A percentile compares a stretch with the other conserved stretches of the same genome.
Conservation (phyloP, 306 rosid species). For the peach (Prunus persica) region DNA sequence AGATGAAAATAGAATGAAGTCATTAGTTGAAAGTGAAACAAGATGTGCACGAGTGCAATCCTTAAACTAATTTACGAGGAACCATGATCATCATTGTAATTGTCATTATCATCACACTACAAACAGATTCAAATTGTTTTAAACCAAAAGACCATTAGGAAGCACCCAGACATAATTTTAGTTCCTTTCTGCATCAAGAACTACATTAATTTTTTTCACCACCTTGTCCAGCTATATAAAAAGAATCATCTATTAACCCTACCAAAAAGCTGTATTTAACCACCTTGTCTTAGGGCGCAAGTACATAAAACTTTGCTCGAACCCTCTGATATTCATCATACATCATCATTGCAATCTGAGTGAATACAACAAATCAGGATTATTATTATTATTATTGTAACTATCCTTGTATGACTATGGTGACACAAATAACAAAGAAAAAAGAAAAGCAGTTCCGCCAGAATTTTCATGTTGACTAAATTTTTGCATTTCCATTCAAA, state of each 20-base stretch:
- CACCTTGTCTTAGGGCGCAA: conserved; percentile 66
- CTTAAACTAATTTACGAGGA: conserved; percentile 2
- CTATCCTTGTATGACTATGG: conserved; percentile 31
- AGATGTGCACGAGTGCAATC: conserved; percentile 17
- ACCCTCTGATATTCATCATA: conserved; percentile 83
- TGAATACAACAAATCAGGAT: conserved; percentile 73
- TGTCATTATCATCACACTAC: neutral
- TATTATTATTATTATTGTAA: conserved; percentile 11
- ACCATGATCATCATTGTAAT: neutral
- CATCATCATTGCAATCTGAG: conserved; percentile 97
- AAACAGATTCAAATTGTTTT: neutral
- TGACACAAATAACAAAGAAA: conserved; percentile 29
- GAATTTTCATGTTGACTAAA: neutral
- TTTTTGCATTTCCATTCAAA: conserved; percentile 8
- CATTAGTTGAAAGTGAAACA: conserved; percentile 4
- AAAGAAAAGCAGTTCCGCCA: conserved; percentile 16
- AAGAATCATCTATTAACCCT: conserved; percentile 32
- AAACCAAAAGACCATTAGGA: conserved; percentile 7
- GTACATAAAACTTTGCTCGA: conserved; percentile 61
- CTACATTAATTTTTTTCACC: conserved; percentile 17
- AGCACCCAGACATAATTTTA: conserved; percentile 1
- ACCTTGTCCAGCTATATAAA: conserved; percentile 23
- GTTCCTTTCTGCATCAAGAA: conserved; percentile 20
- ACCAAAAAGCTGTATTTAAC: conserved; percentile 36
- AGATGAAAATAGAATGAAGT: conserved; percentile 7